Conservation (phyloP, 176 grass and related monocot genomes). For the Echinochloa phyllopogon region DNA sequence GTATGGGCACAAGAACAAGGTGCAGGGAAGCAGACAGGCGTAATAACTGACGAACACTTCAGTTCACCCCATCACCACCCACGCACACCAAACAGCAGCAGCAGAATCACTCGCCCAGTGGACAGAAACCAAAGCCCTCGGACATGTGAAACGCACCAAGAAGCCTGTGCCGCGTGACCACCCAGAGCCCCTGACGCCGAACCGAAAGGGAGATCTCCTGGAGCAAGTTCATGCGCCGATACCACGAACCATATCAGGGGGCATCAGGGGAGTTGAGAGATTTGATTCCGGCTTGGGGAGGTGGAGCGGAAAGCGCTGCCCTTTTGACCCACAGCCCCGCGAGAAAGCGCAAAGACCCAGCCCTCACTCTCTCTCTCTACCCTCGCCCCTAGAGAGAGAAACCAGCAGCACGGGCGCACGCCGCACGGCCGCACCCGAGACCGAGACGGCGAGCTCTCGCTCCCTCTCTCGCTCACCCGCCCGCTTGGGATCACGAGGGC, state of each 20-base stretch:
- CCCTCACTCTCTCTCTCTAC: neutral
- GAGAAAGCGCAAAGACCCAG: neutral
- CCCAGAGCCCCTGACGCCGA: conserved; percentile 17
- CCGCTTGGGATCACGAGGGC: neutral
- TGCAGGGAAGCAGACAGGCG: conserved; percentile 12
- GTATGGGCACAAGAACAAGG: conserved; percentile 21
- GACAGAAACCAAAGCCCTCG: neutral
- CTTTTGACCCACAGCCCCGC: conserved; percentile 12
- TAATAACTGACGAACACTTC: conserved; percentile 19
- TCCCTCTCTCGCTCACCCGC: neutral
- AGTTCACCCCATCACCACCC: conserved; percentile 44
- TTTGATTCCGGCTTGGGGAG: conserved; percentile 23
- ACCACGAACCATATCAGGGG: conserved; percentile 7
- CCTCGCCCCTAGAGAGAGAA: neutral
- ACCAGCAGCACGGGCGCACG: conserved; percentile 1
- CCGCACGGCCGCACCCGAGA: conserved; percentile 19
- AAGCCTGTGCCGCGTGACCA: neutral
- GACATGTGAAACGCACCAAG: conserved; percentile 15
- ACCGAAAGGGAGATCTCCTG: conserved; percentile 12
- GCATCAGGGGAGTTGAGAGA: neutral
- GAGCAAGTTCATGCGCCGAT: conserved; percentile 11
- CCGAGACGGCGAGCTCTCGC: neutral
- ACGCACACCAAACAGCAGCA: conserved; percentile 5
- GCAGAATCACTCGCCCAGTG: neutral
- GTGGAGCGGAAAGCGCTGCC: neutral